Evolutionary conservation across 2,329 filamentous ascomycete genomes (phyloP), one percentile per base, ranked within the genome.

Genomic region (Anisogramma anomala): DNA sequence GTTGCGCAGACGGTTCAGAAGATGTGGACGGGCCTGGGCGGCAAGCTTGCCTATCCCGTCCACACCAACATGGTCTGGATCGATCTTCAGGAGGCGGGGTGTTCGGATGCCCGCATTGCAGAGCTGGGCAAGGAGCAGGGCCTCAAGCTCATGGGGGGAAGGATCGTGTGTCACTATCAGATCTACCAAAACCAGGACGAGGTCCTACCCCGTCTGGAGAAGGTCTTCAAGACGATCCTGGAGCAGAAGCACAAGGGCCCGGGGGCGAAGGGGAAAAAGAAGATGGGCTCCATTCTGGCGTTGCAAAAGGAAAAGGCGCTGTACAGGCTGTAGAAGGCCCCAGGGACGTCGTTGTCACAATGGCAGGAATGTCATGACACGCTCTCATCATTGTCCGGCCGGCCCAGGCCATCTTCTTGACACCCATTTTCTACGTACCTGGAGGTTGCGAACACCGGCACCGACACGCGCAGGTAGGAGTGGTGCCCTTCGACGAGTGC

Each of bases 51-150:
- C 15, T 68, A 79, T 45, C 80, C 82, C 0, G 79, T 83, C 1
- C 79, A 94, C 55, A 93, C 86, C n/a, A 94, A 94, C 62, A 93
- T 94, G 84, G 76, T 85, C 25, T 94, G 84, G 85, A 55, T 93
- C 43, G 80, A 93, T 57, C 64, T 91, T 13, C 71, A 76, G 22
- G 69, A 70, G 1, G 71, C 74, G 9, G 72, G 74, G 2, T 65
- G 67, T 46, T 55, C 57, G 11, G 46, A 38, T 5, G 56, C 56
- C 41, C 57, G 53, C 28, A 63, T 72, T 38, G 53, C 56, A 11
- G 54, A 60, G 49, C 54, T 68, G 23, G 64, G 62, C 5, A 53
- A 54, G 35, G 62, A 63, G 25, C 60, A 55, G 9, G 69, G 69
- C 0, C 52, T 74, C 42, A 62, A 59, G 45, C 50, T 69, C 4